These are phyloP conservation scores for Rosa chinensis DNA, from an alignment of 306 rosid genomes.

Conservation along the genomic window DNA sequence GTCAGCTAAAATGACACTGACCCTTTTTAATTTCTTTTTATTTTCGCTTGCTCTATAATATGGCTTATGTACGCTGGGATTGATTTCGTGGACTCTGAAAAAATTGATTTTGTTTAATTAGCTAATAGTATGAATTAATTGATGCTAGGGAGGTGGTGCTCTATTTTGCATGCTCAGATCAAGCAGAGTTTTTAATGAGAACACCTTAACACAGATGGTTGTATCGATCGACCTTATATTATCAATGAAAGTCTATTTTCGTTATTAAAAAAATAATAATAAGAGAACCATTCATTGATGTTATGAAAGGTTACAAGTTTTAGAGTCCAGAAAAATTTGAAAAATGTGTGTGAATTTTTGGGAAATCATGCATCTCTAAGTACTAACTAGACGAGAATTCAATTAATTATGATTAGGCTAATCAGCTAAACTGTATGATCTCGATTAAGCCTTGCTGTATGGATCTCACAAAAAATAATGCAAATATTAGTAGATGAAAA, in stretches of 20 bases:
- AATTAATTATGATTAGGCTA: not conserved
- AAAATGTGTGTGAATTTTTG: not conserved
- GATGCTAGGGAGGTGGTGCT: no score
- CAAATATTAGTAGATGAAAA: not conserved
- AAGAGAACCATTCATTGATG: not conserved
- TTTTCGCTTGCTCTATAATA: not conserved
- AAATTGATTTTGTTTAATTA: no score
- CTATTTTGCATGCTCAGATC: no score
- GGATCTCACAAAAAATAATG: not conserved
- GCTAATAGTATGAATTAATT: no score
- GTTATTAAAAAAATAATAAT: no score
- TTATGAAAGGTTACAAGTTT: not conserved
- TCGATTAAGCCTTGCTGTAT: not conserved
- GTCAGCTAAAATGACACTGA: not conserved
- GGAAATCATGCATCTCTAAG: not conserved
- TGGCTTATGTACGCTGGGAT: not conserved
- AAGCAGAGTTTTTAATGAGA: no score
- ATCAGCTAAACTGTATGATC: not conserved
- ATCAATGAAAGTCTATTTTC: no score
- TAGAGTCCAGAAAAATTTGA: not conserved
- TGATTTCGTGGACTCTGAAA: not conserved
- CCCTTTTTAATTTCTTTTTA: not conserved
- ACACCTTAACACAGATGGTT: no score
- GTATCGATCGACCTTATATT: no score
- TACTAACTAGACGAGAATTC: not conserved